A percentile compares a stretch with the other conserved stretches of the same genome.
phyloP scores from a whole-genome alignment of 371 early-diverging fungal genomes.

The Syncephalastrum contaminatum region DNA sequence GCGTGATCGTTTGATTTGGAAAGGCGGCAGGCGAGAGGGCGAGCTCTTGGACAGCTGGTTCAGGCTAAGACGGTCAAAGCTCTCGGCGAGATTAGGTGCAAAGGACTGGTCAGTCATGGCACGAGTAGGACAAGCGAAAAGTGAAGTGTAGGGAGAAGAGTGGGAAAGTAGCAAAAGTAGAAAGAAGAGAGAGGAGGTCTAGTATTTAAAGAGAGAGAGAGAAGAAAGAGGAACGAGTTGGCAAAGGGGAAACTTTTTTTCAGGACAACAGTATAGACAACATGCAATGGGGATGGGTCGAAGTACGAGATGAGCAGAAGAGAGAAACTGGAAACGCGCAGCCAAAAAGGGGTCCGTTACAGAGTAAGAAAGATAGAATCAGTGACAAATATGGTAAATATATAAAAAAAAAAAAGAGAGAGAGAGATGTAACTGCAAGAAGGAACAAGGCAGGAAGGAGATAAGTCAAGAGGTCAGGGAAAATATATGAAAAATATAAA shows the following conservation, averaged over 20 bases:
- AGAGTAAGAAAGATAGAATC: conserved; percentile 8
- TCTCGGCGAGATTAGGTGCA: conserved; percentile 16
- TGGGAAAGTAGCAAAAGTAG: conserved; percentile 1
- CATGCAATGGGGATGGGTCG: conserved; percentile 12
- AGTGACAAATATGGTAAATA: background rate
- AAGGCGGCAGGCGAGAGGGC: conserved; percentile 20
- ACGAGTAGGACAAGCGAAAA: conserved; percentile 1
- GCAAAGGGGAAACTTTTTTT: conserved; percentile 6
- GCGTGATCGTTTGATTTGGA: conserved; percentile 19
- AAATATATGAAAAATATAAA: background rate
- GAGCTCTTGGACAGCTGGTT: conserved; percentile 21
- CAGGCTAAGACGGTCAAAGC: conserved; percentile 16
- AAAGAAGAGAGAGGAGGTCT: conserved; percentile 1
- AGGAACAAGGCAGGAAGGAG: background rate
- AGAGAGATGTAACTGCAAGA: conserved; percentile 4
- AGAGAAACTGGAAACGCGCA: background rate
- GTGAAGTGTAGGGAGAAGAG: background rate
- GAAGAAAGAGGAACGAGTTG: background rate
- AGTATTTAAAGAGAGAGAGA: background rate
- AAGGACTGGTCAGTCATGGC: conserved; percentile 19
- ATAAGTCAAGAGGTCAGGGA: too few relatives aligned
- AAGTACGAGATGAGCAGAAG: background rate
- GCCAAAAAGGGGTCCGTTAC: background rate
- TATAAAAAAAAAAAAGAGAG: conserved; percentile 5
- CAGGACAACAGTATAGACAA: conserved; percentile 1